These are phyloP conservation scores for Gossypium davidsonii DNA, from an alignment of 441 rosid genomes.

Conservation along the genomic window DNA sequence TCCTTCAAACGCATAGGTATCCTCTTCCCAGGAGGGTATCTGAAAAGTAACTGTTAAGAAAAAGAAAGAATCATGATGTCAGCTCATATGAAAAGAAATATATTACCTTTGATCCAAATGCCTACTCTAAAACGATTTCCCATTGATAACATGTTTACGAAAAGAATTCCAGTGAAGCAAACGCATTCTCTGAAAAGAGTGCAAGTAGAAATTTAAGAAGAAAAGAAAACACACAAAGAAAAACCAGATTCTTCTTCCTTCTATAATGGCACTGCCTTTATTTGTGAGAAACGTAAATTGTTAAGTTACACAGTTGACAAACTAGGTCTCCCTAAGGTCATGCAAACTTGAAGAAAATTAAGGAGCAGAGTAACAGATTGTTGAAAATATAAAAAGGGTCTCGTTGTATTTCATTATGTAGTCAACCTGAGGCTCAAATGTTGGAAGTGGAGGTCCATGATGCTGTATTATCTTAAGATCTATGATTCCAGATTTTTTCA, in stretches of 20 bases:
- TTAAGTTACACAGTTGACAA: not conserved
- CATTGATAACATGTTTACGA: not conserved
- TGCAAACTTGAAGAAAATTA: slow-evolving; percentile 1
- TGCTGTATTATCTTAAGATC: slow-evolving; percentile 42
- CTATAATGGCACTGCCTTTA: not conserved
- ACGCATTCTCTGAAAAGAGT: not conserved
- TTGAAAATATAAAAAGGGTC: slow-evolving; percentile 10
- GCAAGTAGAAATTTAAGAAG: not conserved
- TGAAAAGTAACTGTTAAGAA: slow-evolving; percentile 60
- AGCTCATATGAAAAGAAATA: not conserved
- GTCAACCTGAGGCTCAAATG: slow-evolving; percentile 82
- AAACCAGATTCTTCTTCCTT: not conserved
- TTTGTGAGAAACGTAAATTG: not conserved
- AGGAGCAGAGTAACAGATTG: not conserved
- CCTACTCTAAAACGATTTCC: not conserved
- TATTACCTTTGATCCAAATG: not conserved
- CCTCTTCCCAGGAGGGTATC: slow-evolving; percentile 87
- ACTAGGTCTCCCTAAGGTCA: not conserved
- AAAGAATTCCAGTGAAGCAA: slow-evolving; percentile 7
- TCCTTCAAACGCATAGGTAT: slow-evolving; percentile 73
- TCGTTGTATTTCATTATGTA: slow-evolving; percentile 3
- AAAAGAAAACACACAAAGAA: not conserved
- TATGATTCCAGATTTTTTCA: slow-evolving; percentile 49
- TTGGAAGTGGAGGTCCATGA: slow-evolving; percentile 59
- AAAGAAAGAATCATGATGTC: not conserved